Percentiles rank a stretch among this genome's conserved stretches.
Evolutionary conservation across 345 rosid species (phyloP).

Genomic region (Combretum micranthum): DNA sequence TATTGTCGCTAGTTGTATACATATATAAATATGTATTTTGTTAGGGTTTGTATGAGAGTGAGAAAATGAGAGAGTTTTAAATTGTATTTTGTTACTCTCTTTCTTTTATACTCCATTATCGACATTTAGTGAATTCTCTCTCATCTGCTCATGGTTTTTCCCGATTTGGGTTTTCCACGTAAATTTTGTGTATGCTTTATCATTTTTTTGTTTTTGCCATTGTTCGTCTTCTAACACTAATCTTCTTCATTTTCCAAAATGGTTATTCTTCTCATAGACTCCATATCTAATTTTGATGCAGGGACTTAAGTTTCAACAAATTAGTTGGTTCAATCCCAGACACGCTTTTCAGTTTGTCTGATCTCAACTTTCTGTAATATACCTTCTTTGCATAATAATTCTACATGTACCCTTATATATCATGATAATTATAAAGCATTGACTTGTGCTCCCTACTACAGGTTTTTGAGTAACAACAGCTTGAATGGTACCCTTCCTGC

Average conservation of each 20-base stretch:
- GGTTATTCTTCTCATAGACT: neutral
- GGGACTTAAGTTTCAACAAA: slow-evolving; percentile 63
- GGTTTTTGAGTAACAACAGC: slow-evolving; percentile 57
- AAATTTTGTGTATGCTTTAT: no score
- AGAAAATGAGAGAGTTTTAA: no score
- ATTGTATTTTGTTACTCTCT: no score
- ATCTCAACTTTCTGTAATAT: slow-evolving; percentile 46
- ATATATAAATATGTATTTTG: no score
- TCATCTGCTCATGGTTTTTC: no score
- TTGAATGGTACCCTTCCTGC: slow-evolving; percentile 54
- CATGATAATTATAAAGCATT: slow-evolving; percentile 1
- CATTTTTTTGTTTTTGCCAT: no score
- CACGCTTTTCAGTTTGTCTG: slow-evolving; percentile 33
- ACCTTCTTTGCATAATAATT: slow-evolving; percentile 1
- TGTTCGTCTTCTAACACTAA: no score
- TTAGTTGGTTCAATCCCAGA: slow-evolving; percentile 33
- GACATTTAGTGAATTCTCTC: no score
- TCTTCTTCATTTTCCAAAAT: neutral
- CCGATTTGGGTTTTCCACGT: no score
- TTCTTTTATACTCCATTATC: no score
- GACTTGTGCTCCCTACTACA: slow-evolving; percentile 21
- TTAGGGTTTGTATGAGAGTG: no score
- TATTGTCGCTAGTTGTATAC: no score
- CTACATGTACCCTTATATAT: neutral
- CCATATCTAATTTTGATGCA: slow-evolving; percentile 9